Evolutionary conservation across 2,329 filamentous ascomycete genomes (phyloP), one percentile per base, ranked within the genome.

Genomic region (Simplicillium sp.): DNA sequence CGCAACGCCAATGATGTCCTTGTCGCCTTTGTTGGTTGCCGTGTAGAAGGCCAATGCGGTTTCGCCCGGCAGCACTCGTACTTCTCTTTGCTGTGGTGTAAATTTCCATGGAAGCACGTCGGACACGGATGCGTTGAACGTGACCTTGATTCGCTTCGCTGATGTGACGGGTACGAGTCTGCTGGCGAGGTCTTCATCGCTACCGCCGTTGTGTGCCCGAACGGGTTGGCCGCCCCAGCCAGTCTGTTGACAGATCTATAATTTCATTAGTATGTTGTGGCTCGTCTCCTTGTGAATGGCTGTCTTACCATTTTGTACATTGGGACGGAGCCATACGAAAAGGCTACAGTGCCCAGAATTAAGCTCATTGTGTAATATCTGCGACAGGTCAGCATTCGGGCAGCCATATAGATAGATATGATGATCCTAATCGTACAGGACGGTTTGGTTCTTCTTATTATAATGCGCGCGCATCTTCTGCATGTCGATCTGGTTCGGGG

Each of bases 81-180:
- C 92, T 68, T 98, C 92, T 43, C 90, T 85, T 68, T 98, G 92
- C 64, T 98, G 92, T 2, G 92, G 92, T 2, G 80, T 80, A 62
- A 98, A 98, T 60, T 96, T 96, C 92, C 92, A 98, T 1, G 90
- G 89, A 20, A 98, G 74, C 1, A 95, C 81, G 58, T 97, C 92
- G 1, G 90, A 97, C 2, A 96, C 89, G 20, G 87, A 94, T 37
- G 89, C 86, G 57, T 88, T 92, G 75, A 98, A 98, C 18, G 89
- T 97, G 49, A 98, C 90, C 45, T 87, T 85, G 54, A 98, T 83
- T 40, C 92, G 85, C 51, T 85, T 85, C 44, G 86, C 84, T 51
- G 79, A 73, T 14, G 79, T 85, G 32, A 96, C 82, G 13, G 92
- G 92, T 36, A 80, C 75, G 35, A 98, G 76, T 41, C 89, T 85